A percentile compares a stretch with the other conserved stretches of the same genome.
phyloP scores from a whole-genome alignment of 2,329 filamentous ascomycete species.

The Penicillium sp. region DNA sequence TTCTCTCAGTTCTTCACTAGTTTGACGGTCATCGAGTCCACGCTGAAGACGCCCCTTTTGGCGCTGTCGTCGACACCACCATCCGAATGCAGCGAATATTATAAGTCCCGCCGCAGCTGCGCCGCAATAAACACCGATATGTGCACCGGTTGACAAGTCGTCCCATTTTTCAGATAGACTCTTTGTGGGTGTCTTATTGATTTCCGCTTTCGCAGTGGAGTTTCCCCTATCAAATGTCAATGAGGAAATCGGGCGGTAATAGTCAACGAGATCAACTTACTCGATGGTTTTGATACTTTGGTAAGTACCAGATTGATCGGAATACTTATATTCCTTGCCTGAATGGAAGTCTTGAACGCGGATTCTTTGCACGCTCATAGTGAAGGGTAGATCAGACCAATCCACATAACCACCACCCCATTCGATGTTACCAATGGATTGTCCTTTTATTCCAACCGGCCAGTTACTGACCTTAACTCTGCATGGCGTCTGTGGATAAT shows the following conservation, averaged over 20 bases:
- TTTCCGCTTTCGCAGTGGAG: slow-evolving; percentile 14
- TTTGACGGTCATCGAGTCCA: slow-evolving; percentile 12
- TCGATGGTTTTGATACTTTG: slow-evolving; percentile 64
- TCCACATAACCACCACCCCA: slow-evolving; percentile 73
- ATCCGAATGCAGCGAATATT: slow-evolving; percentile 5
- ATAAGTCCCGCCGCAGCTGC: slow-evolving; percentile 9
- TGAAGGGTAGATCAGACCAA: slow-evolving; percentile 68
- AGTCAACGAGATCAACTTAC: slow-evolving; percentile 28
- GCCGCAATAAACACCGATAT: slow-evolving; percentile 18
- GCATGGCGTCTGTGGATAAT: slow-evolving; percentile 75
- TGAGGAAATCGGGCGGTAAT: too few species aligned
- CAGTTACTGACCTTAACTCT: slow-evolving; percentile 71
- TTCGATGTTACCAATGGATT: slow-evolving; percentile 55
- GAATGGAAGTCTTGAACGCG: slow-evolving; percentile 61
- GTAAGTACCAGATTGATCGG: slow-evolving; percentile 64
- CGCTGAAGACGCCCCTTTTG: slow-evolving; percentile 17
- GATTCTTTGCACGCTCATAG: slow-evolving; percentile 71
- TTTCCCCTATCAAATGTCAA: slow-evolving; percentile 10
- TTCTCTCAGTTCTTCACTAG: slow-evolving; percentile 9
- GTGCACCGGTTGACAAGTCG: slow-evolving; percentile 12
- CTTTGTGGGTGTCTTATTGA: slow-evolving; percentile 14
- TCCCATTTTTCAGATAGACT: slow-evolving; percentile 18
- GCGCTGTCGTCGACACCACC: slow-evolving; percentile 18
- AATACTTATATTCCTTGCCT: slow-evolving; percentile 68
- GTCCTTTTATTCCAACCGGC: slow-evolving; percentile 61